Evolutionary conservation across 1,284 basidiomycete genomes (phyloP).

Genomic region (Afroboletus lepidellus): DNA sequence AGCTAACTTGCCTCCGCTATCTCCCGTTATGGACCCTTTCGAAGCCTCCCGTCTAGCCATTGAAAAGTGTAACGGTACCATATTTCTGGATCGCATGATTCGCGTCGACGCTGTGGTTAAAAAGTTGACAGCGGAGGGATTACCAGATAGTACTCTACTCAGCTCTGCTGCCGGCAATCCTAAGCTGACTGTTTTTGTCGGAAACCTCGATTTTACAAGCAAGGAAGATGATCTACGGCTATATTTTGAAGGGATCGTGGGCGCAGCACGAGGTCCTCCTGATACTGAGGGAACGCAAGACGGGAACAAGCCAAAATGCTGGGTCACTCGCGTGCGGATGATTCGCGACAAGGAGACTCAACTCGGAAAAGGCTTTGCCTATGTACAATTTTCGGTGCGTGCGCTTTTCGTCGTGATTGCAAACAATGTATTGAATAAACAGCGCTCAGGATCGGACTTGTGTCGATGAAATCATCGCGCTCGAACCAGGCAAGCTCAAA

Average conservation of each 20-base stretch:
- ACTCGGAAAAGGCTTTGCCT: slow-evolving; percentile 97
- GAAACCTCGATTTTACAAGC: slow-evolving; percentile 89
- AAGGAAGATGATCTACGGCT: slow-evolving; percentile 87
- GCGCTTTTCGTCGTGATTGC: neutral
- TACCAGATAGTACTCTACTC: slow-evolving; percentile 1
- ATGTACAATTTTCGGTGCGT: slow-evolving; percentile 85
- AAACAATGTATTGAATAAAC: slow-evolving; percentile 4
- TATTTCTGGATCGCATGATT: slow-evolving; percentile 74
- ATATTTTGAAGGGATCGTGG: slow-evolving; percentile 83
- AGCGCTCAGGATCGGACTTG: slow-evolving; percentile 73
- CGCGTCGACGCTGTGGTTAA: slow-evolving; percentile 70
- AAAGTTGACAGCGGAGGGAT: slow-evolving; percentile 11
- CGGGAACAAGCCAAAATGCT: slow-evolving; percentile 42
- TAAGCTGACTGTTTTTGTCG: slow-evolving; percentile 87
- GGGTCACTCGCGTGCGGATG: slow-evolving; percentile 86
- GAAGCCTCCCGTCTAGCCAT: slow-evolving; percentile 68
- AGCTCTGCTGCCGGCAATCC: slow-evolving; percentile 50
- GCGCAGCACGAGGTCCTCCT: slow-evolving; percentile 67
- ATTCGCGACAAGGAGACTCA: slow-evolving; percentile 92
- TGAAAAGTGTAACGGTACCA: slow-evolving; percentile 64
- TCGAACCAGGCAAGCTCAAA: slow-evolving; percentile 74
- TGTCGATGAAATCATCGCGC: slow-evolving; percentile 84
- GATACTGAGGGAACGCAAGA: slow-evolving; percentile 27
- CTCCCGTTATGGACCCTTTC: slow-evolving; percentile 63
- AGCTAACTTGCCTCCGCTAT: slow-evolving; percentile 56